Evolutionary conservation across 768 basidiomycete species (phyloP).

Genomic region (Naematelia encephala): DNA sequence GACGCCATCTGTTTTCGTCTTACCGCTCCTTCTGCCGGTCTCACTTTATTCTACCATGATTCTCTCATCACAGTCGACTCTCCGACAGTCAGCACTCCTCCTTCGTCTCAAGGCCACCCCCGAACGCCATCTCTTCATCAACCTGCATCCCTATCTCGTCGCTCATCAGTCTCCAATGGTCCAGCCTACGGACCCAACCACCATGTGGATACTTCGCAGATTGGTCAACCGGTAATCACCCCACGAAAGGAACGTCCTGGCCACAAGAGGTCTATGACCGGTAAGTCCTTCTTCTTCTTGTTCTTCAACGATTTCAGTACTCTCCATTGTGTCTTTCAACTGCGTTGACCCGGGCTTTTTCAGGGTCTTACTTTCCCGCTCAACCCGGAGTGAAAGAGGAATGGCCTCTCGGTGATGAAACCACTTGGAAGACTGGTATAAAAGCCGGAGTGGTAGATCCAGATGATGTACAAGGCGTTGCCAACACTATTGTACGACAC

Average conservation of each 20-base stretch:
- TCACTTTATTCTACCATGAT: neutral
- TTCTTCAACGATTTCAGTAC: neutral
- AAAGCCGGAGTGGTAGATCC: slow-evolving; percentile 39
- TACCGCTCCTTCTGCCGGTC: neutral
- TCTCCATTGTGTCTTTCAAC: neutral
- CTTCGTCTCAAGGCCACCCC: neutral
- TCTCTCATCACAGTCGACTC: neutral
- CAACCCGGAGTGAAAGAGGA: slow-evolving; percentile 28
- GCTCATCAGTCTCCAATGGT: slow-evolving; percentile 38
- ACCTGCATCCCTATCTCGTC: slow-evolving; percentile 29
- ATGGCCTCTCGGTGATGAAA: slow-evolving; percentile 52
- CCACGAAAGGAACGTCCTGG: slow-evolving; percentile 42
- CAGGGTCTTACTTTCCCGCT: slow-evolving; percentile 49
- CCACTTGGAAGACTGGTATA: slow-evolving; percentile 49
- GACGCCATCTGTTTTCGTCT: neutral
- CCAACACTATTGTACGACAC: slow-evolving; percentile 44
- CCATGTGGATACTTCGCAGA: slow-evolving; percentile 34
- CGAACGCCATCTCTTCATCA: slow-evolving; percentile 39
- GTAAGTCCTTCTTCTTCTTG: slow-evolving; percentile 18
- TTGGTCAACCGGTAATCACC: slow-evolving; percentile 40
- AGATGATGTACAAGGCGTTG: slow-evolving; percentile 38
- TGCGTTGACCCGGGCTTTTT: neutral
- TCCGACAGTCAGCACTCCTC: neutral
- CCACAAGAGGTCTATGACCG: slow-evolving; percentile 40
- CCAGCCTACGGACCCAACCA: slow-evolving; percentile 17